These are phyloP conservation scores for Canavalia ensiformis DNA, from an alignment of 306 rosid species.

Conservation along the genomic window DNA sequence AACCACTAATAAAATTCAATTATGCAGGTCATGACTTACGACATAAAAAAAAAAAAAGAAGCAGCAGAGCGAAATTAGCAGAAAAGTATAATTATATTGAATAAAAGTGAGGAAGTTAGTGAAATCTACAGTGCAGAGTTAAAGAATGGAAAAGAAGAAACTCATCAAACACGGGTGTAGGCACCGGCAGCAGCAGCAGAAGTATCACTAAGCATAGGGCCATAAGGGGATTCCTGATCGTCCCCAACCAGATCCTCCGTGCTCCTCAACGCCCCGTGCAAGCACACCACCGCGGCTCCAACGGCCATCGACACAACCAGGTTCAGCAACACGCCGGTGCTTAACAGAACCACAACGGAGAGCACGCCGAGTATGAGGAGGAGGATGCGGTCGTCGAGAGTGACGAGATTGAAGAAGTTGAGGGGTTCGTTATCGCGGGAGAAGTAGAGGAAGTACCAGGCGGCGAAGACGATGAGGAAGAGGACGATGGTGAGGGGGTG, in stretches of 20 bases:
- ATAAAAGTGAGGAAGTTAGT: slow-evolving; percentile 28
- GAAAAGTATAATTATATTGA: background rate
- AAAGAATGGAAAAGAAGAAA: background rate
- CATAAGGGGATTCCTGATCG: slow-evolving; percentile 73
- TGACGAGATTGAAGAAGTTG: slow-evolving; percentile 36
- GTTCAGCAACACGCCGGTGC: slow-evolving; percentile 61
- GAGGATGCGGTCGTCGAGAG: slow-evolving; percentile 48
- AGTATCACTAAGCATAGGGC: slow-evolving; percentile 54
- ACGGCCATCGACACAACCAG: slow-evolving; percentile 48
- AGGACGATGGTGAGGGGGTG: slow-evolving; percentile 63
- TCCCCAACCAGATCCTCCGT: slow-evolving; percentile 70
- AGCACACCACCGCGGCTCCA: slow-evolving; percentile 36
- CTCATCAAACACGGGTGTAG: slow-evolving; percentile 53
- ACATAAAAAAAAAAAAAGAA: no score
- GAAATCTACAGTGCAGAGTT: slow-evolving; percentile 12
- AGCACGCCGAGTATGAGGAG: slow-evolving; percentile 43
- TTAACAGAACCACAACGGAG: slow-evolving; percentile 31
- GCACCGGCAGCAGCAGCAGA: slow-evolving; percentile 47
- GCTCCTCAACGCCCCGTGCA: slow-evolving; percentile 65
- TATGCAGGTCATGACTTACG: background rate
- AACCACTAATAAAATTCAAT: background rate
- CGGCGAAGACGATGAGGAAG: slow-evolving; percentile 50
- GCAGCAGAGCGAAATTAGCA: background rate
- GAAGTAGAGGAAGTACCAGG: slow-evolving; percentile 74
- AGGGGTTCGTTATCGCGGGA: slow-evolving; percentile 61